Percentiles rank a stretch among this genome's conserved stretches.
These are phyloP conservation scores for Peziza echinospora DNA, from an alignment of 495 filamentous ascomycete genomes.

Conservation along the genomic window DNA sequence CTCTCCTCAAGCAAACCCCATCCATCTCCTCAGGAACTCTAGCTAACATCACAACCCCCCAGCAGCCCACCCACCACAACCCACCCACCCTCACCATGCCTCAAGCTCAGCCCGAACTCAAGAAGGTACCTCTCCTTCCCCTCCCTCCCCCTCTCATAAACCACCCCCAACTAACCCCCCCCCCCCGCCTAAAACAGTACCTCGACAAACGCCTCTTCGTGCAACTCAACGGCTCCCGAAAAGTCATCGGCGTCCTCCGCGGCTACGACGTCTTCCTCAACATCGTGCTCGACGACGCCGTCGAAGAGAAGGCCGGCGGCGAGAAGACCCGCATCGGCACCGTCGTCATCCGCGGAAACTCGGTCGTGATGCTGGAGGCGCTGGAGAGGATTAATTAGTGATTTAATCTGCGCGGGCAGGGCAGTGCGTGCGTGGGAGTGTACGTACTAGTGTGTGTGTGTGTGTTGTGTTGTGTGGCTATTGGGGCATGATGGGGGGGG, in stretches of 20 bases:
- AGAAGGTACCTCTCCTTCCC: constrained; percentile 47
- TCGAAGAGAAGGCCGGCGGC: constrained; percentile 79
- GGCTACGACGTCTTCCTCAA: constrained; percentile 99
- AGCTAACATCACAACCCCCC: neutral
- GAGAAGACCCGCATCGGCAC: constrained; percentile 84
- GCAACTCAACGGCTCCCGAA: constrained; percentile 90
- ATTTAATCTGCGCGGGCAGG: too few relatives aligned
- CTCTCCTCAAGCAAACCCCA: neutral
- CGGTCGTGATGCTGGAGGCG: constrained; percentile 87
- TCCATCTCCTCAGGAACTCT: neutral
- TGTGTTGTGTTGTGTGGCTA: too few relatives aligned
- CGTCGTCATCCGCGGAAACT: constrained; percentile 91
- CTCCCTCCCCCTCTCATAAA: neutral
- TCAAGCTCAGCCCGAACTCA: constrained; percentile 95
- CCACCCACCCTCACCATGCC: constrained; percentile 45
- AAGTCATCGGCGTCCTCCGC: constrained; percentile 81
- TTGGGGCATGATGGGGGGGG: too few relatives aligned
- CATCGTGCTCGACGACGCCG: constrained; percentile 92
- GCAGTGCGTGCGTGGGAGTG: too few relatives aligned
- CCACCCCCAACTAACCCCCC: neutral
- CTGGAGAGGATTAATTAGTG: constrained; percentile 4
- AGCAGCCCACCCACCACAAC: constrained; percentile 1
- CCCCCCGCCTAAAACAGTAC: constrained; percentile 40
- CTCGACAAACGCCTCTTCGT: constrained; percentile 98
- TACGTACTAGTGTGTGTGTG: too few relatives aligned